Evolutionary conservation across 495 filamentous ascomycete species (phyloP), one percentile per base, ranked within the genome.

Genomic region (Penicillium ucsense): DNA sequence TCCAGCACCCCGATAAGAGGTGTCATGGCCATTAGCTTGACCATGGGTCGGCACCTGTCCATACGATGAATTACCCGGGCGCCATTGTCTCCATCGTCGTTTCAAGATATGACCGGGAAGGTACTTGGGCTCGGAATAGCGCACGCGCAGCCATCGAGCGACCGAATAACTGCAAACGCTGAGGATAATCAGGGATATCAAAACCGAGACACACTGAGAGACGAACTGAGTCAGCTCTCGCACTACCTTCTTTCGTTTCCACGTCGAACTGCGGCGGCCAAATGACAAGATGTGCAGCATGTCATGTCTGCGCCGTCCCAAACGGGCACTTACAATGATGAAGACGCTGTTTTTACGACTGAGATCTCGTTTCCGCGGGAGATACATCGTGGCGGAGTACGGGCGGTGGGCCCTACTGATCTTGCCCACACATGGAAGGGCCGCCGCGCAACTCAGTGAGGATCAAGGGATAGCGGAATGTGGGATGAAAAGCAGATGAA

Each of bases 41-140:
- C 51, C 46, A 38, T 56, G 59, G 20, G 51, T 63, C 6, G 62
- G 59, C 6, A 73, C 63, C 40, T 72, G 67, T 29, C 64, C 64
- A 41, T 74, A 71, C 1, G 62, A 56, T 38, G 60, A 55, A 12
- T 59, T 68, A 2, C 76, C 77, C 5, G 59, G 56, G 3, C 63
- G 66, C 83, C 82, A 85, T 47, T 67, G 64, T 37, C 67, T 68
- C 83, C 83, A 86, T 66, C 70, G 64, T 9, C 62, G 66, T 55
- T 84, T 85, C 44, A 85, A 51, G 38, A 61, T 74, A 35, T 67
- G 62, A 0, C 74, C 77, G 8, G 81, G 83, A 31, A 83, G 63
- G 53, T 76, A 82, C 61, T 71, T 76, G 11, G 77, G 79, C 35
- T 76, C 69, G 36, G 67, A 73, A 46, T 75, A 55, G 51, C 64